Percentiles rank a stretch among this genome's conserved stretches.
These are phyloP conservation scores for Phalaenopsis hybrid DNA, from an alignment of 116 monocot species.

Conservation along the genomic window DNA sequence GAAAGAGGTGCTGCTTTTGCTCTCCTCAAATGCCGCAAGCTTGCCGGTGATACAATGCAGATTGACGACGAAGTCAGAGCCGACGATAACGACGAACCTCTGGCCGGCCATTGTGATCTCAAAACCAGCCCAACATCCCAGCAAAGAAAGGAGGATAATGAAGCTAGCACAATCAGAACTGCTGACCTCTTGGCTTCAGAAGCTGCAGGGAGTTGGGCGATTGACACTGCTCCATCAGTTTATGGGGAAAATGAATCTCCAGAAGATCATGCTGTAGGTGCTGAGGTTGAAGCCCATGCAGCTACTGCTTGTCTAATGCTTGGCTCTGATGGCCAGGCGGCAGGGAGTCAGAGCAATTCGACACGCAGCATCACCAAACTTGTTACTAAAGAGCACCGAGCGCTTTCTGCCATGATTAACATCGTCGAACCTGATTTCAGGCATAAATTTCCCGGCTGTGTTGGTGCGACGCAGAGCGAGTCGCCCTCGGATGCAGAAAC, in stretches of 20 bases:
- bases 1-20: slow-evolving; percentile 10
- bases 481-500: slow-evolving; percentile 85
- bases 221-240: slow-evolving; percentile 61
- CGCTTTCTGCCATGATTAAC: slow-evolving; percentile 56
- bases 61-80: slow-evolving; percentile 50
- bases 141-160: slow-evolving; percentile 35
- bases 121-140: slow-evolving; percentile 7
- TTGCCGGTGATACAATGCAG: slow-evolving; percentile 62
- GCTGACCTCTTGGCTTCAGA: slow-evolving; percentile 91
- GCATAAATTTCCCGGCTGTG: slow-evolving; percentile 23
- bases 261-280: slow-evolving; percentile 18
- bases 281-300: no score
- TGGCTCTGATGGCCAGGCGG: slow-evolving; percentile 32
- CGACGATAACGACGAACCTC: slow-evolving; percentile 21
- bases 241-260: slow-evolving; percentile 55
- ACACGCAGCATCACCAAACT: slow-evolving; percentile 5
- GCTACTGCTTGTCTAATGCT: slow-evolving; percentile 13
- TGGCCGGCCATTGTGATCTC: not conserved
- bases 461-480: slow-evolving; percentile 16
- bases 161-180: slow-evolving; percentile 40
- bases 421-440: slow-evolving; percentile 67
- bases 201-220: slow-evolving; percentile 84
- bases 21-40: slow-evolving; percentile 38
- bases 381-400: slow-evolving; percentile 28
- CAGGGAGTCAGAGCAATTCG: slow-evolving; percentile 51